Evolutionary conservation across 2,329 filamentous ascomycete genomes (phyloP).

Genomic region (Fusarium chaquense): DNA sequence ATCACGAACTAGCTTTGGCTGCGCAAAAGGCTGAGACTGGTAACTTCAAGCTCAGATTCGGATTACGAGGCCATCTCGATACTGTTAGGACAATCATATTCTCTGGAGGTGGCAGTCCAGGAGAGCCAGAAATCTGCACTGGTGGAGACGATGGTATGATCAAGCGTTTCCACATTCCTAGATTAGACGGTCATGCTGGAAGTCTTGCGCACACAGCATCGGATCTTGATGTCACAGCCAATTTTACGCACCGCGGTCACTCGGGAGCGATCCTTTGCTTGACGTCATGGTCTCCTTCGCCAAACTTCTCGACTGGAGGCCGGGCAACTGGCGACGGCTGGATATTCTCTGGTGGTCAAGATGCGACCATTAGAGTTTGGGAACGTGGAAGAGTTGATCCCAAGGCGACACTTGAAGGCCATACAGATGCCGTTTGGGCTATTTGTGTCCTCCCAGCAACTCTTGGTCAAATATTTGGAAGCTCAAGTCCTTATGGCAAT

Average conservation of each 20-base stretch:
- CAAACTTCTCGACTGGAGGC: slow-evolving; percentile 89
- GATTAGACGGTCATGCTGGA: slow-evolving; percentile 70
- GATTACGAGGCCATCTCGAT: slow-evolving; percentile 90
- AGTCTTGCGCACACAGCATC: slow-evolving; percentile 67
- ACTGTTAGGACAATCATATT: slow-evolving; percentile 96
- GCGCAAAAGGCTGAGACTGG: slow-evolving; percentile 73
- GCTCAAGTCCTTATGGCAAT: slow-evolving; percentile 78
- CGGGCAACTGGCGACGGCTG: slow-evolving; percentile 92
- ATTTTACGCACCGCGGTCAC: slow-evolving; percentile 96
- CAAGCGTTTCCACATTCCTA: slow-evolving; percentile 96
- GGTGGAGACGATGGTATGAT: slow-evolving; percentile 95
- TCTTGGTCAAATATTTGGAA: slow-evolving; percentile 83
- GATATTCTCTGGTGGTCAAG: slow-evolving; percentile 98
- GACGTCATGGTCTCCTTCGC: slow-evolving; percentile 86
- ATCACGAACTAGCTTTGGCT: slow-evolving; percentile 70
- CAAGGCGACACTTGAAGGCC: slow-evolving; percentile 92
- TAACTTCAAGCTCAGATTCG: slow-evolving; percentile 93
- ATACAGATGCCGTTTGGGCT: slow-evolving; percentile 96
- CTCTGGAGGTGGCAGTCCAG: slow-evolving; percentile 93
- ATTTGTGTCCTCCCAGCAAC: slow-evolving; percentile 91
- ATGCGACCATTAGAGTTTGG: slow-evolving; percentile 94
- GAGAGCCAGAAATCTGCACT: slow-evolving; percentile 96
- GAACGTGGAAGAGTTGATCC: slow-evolving; percentile 94
- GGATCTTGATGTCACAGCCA: slow-evolving; percentile 91
- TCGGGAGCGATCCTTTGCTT: slow-evolving; percentile 89